These are phyloP conservation scores for Nitzschia sp. DNA, from an alignment of 108 stramenopile species.

Conservation along the genomic window DNA sequence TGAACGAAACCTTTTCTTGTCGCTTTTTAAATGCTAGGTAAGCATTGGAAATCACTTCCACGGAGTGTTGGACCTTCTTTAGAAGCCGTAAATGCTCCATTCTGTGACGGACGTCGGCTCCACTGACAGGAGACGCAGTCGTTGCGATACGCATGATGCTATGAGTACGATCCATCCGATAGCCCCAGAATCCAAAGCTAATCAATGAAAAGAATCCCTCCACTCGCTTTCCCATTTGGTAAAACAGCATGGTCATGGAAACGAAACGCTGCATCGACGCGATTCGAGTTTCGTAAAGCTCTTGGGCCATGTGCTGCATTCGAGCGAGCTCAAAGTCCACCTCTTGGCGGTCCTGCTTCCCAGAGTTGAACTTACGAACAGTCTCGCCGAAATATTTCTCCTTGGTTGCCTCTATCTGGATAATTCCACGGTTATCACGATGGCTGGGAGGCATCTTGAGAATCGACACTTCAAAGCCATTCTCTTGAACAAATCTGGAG, in stretches of 20 bases:
- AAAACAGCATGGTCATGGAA: conserved; percentile 82
- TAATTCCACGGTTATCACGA: conserved; percentile 58
- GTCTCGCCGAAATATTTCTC: conserved; percentile 74
- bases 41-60: conserved; percentile 55
- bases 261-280: conserved; percentile 81
- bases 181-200: conserved; percentile 59
- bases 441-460: conserved; percentile 44
- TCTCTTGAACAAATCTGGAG: conserved; percentile 10
- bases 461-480: conserved; percentile 18
- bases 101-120: conserved; percentile 64
- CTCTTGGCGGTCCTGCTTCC: conserved; percentile 31
- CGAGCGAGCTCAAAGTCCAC: conserved; percentile 48
- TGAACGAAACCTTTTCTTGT: no score
- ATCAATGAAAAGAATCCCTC: conserved; percentile 57
- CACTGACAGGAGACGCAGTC: conserved; percentile 71
- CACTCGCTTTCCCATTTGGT: conserved; percentile 74
- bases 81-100: conserved; percentile 58
- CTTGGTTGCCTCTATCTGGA: conserved; percentile 47
- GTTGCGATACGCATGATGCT: conserved; percentile 70
- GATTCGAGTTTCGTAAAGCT: conserved; percentile 76
- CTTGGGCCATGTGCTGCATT: conserved; percentile 53
- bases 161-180: conserved; percentile 70
- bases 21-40: conserved; percentile 18
- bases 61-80: conserved; percentile 59
- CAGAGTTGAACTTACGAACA: conserved; percentile 48